Evolutionary conservation across 2,329 filamentous ascomycete species (phyloP), one percentile per base, ranked within the genome.

Genomic region (Cadophora malorum): DNA sequence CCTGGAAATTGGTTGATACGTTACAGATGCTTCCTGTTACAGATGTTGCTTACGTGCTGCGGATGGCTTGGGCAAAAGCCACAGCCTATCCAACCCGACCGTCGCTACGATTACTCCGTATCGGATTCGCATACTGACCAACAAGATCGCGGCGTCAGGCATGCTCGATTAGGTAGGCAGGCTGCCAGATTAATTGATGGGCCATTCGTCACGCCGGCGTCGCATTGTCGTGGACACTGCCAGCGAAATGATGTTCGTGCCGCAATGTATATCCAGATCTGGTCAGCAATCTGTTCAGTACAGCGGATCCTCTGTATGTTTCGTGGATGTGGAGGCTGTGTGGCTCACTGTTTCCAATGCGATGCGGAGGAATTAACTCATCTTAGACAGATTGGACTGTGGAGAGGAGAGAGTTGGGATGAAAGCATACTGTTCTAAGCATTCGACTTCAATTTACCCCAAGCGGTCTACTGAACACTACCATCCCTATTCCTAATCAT

Each of bases 311-410:
- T 31, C 65, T 62, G 58, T 61, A 21, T 38, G 53, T 56, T 65
- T 69, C 68, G 68, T 60, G 47, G 62, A 47, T 7, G 68, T 69
- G 68, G 68, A 69, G 68, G 68, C 68, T 69, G 63, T 67, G 67
- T 56, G 41, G 49, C 35, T 25, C 47, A 52, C 33, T 47, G 65
- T 64, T 49, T 64, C 50, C n/a, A 55, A 60, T 23, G 23, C 45
- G 58, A 63, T 50, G 59, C 38, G 66, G 66, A 63, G 63, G 63
- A 55, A 60, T 64, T 23, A 59, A 31, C 50, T 66, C 35, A 66
- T 64, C 53, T 38, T 64, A 53, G 12, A 38, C 35, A 59, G 35
- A 59, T 59, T 59, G 35, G 8, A 59, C 12, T 41, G 35, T 19
- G 56, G 33, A 59, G 35, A 59, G 56, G 45, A 59, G 12, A 25